Evolutionary conservation across 495 filamentous ascomycete species (phyloP).

Genomic region (Usnea hakonensis): DNA sequence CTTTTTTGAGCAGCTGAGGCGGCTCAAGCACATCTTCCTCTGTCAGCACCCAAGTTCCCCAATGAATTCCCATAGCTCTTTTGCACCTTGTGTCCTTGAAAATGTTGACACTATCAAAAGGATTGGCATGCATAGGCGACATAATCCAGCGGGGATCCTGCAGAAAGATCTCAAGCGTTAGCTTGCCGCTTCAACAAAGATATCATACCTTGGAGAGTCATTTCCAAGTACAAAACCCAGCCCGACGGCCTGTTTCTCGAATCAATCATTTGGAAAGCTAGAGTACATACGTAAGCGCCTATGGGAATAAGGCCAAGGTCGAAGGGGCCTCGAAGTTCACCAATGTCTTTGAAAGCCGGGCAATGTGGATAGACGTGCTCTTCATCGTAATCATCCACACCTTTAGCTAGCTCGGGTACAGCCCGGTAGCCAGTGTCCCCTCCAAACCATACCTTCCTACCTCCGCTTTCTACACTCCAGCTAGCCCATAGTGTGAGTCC

Average conservation of each 20-base stretch:
- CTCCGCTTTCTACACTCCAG: slow-evolving; percentile 73
- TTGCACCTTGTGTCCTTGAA: slow-evolving; percentile 81
- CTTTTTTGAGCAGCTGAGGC: slow-evolving; percentile 63
- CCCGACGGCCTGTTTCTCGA: neutral
- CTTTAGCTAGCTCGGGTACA: slow-evolving; percentile 61
- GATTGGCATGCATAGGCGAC: slow-evolving; percentile 79
- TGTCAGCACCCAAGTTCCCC: slow-evolving; percentile 75
- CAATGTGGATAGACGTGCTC: slow-evolving; percentile 63
- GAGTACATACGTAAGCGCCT: slow-evolving; percentile 58
- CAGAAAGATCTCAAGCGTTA: neutral
- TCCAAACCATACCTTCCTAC: slow-evolving; percentile 68
- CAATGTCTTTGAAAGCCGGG: slow-evolving; percentile 84
- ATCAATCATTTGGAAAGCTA: neutral
- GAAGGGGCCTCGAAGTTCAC: slow-evolving; percentile 73
- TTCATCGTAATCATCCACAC: slow-evolving; percentile 63
- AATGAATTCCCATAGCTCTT: slow-evolving; percentile 82
- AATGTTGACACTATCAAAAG: slow-evolving; percentile 82
- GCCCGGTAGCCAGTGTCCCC: slow-evolving; percentile 77
- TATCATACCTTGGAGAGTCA: neutral
- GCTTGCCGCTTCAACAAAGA: neutral
- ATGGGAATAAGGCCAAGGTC: slow-evolving; percentile 94
- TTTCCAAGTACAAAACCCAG: neutral
- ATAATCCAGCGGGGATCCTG: slow-evolving; percentile 60
- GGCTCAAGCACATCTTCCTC: slow-evolving; percentile 82
- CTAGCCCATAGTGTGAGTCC: slow-evolving; percentile 76